Evolutionary conservation across 2,329 filamentous ascomycete species (phyloP).

Genomic region (Beauveria sp.): DNA sequence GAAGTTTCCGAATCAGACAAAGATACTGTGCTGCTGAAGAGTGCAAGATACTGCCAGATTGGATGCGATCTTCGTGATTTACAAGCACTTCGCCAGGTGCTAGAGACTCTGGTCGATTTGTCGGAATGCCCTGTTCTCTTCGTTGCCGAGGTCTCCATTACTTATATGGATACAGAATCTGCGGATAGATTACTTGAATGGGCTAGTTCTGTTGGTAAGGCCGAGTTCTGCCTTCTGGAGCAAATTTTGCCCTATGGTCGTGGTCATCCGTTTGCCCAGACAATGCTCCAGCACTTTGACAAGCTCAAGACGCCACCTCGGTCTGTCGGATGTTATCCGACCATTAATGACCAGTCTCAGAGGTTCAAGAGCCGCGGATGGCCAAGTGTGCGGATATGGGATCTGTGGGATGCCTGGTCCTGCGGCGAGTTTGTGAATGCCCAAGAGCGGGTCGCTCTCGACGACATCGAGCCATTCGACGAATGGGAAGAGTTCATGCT

Average conservation of each 20-base stretch:
- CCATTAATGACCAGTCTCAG: slow-evolving; percentile 52
- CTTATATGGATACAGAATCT: slow-evolving; percentile 72
- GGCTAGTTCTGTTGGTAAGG: slow-evolving; percentile 63
- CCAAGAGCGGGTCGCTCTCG: slow-evolving; percentile 52
- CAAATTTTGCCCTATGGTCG: slow-evolving; percentile 74
- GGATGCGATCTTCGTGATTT: slow-evolving; percentile 75
- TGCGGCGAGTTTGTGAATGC: slow-evolving; percentile 56
- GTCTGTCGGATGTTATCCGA: slow-evolving; percentile 63
- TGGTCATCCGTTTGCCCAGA: slow-evolving; percentile 74
- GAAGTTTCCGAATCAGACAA: slow-evolving; percentile 30
- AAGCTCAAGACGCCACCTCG: slow-evolving; percentile 74
- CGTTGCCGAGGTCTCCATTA: slow-evolving; percentile 82
- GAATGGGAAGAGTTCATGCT: slow-evolving; percentile 93
- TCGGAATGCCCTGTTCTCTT: slow-evolving; percentile 62
- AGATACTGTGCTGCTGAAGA: slow-evolving; percentile 49
- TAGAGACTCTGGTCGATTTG: slow-evolving; percentile 52
- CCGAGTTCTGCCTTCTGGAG: slow-evolving; percentile 79
- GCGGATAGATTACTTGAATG: slow-evolving; percentile 71
- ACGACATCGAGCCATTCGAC: slow-evolving; percentile 76
- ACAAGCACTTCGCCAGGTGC: slow-evolving; percentile 46
- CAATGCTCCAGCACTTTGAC: slow-evolving; percentile 77
- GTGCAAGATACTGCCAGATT: slow-evolving; percentile 66
- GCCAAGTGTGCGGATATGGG: slow-evolving; percentile 52
- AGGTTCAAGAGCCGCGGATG: slow-evolving; percentile 68
- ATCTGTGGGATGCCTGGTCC: slow-evolving; percentile 78